Percentiles rank a stretch among this genome's conserved stretches.
phyloP scores from a whole-genome alignment of 768 basidiomycete species.

The Galerina marginata region DNA sequence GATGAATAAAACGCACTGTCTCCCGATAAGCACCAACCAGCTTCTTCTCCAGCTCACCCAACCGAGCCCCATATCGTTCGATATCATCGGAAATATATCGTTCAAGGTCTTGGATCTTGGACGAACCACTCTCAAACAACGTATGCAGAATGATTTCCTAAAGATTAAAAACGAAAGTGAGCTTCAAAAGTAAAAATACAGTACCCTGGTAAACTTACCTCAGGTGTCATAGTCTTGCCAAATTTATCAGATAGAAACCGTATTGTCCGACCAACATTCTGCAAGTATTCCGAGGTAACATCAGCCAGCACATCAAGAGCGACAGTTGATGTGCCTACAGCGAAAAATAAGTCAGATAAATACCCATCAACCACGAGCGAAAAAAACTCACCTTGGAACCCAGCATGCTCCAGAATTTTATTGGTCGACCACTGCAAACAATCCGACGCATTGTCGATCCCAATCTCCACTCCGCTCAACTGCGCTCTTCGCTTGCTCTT shows the following conservation, averaged over 20 bases:
- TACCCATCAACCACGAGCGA: background rate
- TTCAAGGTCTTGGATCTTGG: conserved; percentile 80
- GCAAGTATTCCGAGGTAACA: conserved; percentile 80
- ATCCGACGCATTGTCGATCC: conserved; percentile 60
- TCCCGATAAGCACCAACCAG: conserved; percentile 84
- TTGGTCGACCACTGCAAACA: conserved; percentile 75
- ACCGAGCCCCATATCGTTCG: conserved; percentile 75
- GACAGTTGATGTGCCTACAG: conserved; percentile 70
- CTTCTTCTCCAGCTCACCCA: conserved; percentile 86
- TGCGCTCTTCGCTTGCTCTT: conserved; percentile 32
- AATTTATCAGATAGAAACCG: conserved; percentile 84
- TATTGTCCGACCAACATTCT: conserved; percentile 88
- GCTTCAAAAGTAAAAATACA: background rate
- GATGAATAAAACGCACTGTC: conserved; percentile 53
- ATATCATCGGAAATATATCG: conserved; percentile 90
- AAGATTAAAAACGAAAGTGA: background rate
- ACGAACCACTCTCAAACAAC: conserved; percentile 86
- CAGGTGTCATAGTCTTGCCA: conserved; percentile 77
- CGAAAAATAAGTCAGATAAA: background rate
- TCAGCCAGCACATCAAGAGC: conserved; percentile 80
- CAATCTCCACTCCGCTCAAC: conserved; percentile 55
- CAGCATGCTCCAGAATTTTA: conserved; percentile 87
- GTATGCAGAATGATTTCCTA: conserved; percentile 95
- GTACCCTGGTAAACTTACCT: conserved; percentile 63
- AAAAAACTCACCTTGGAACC: conserved; percentile 80